These are phyloP conservation scores for Blakeslea trispora DNA, from an alignment of 371 early-diverging fungal genomes.

Conservation along the genomic window DNA sequence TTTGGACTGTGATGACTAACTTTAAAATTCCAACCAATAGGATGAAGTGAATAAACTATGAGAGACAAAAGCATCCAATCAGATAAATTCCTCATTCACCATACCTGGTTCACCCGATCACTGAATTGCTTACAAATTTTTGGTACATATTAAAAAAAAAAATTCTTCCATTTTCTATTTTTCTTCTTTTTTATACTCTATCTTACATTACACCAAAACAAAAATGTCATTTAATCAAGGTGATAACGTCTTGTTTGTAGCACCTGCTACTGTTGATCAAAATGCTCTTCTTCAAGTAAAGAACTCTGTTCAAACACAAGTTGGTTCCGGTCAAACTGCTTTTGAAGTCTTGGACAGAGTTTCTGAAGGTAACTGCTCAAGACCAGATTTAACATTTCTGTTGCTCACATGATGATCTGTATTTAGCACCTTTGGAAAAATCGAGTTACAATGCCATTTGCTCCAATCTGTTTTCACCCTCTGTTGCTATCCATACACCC, in stretches of 20 bases:
- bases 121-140: no score
- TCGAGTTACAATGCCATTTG: constrained; percentile 35
- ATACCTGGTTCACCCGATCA: no score
- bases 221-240: constrained; percentile 18
- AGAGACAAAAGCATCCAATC: no score
- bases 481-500: constrained; percentile 41
- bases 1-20: no score
- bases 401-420: no score
- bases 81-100: no score
- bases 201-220: background rate
- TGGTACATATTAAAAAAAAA: no score
- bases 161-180: no score
- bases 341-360: constrained; percentile 52
- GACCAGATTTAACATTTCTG: no score
- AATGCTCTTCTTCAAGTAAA: constrained; percentile 27
- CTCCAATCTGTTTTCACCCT: constrained; percentile 41
- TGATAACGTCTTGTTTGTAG: constrained; percentile 40
- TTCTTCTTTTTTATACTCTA: constrained; percentile 2
- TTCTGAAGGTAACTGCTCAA: constrained; percentile 60
- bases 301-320: constrained; percentile 29
- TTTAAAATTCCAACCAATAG: no score
- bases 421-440: constrained; percentile 43
- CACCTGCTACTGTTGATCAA: constrained; percentile 42
- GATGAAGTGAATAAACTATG: no score
- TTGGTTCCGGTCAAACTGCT: constrained; percentile 39